Conservation (phyloP, 169 alveolate species). For the Theileria parva region DNA sequence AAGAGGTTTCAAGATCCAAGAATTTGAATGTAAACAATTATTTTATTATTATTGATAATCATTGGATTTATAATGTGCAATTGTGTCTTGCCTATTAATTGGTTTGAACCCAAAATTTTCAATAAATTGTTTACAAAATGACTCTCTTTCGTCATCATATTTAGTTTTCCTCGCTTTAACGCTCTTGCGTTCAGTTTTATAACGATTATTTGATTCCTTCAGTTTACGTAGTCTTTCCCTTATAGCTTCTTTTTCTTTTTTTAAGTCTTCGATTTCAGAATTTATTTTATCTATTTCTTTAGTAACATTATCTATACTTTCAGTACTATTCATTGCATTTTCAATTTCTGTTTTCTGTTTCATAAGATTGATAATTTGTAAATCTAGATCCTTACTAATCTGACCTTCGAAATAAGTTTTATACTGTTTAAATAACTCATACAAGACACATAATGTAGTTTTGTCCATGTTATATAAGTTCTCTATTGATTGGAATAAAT, state of each 20-base stretch:
- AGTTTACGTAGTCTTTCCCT: background rate
- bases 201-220: background rate
- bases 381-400: constrained; percentile 25
- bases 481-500: constrained; percentile 35
- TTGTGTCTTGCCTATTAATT: background rate
- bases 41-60: background rate
- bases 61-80: background rate
- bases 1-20: background rate
- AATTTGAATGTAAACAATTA: background rate
- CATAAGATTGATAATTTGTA: constrained; percentile 6
- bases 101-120: constrained; percentile 23
- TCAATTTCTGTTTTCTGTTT: constrained; percentile 13
- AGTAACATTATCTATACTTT: constrained; percentile 3
- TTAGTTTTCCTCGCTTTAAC: background rate
- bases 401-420: constrained; percentile 26
- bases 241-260: background rate
- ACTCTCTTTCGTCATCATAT: background rate
- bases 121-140: constrained; percentile 6
- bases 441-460: constrained; percentile 20
- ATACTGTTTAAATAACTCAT: constrained; percentile 24
- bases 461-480: constrained; percentile 42
- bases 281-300: background rate
- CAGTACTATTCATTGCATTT: background rate
- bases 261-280: constrained; percentile 3
- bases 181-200: background rate